Evolutionary conservation across 306 rosid species (phyloP).

Genomic region (Spatholobus suberectus): DNA sequence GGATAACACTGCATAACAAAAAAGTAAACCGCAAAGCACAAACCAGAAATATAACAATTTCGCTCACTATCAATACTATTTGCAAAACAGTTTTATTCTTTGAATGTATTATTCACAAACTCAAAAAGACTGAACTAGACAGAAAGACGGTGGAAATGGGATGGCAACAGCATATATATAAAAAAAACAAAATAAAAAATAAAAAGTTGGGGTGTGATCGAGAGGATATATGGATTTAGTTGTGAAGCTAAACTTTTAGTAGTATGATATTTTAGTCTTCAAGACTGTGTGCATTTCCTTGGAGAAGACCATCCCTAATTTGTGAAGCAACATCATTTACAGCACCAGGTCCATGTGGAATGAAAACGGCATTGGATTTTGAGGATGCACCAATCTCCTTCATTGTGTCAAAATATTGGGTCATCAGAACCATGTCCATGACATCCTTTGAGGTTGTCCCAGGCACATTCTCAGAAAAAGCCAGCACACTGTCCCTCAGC

Average conservation of each 20-base stretch:
- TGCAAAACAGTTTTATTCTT: neutral
- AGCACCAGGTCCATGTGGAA: constrained; percentile 91
- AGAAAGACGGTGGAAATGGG: neutral
- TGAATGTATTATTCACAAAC: neutral
- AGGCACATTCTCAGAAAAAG: constrained; percentile 79
- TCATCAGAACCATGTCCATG: constrained; percentile 92
- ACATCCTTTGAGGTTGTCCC: constrained; percentile 85
- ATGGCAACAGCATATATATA: neutral
- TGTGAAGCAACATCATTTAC: constrained; percentile 75
- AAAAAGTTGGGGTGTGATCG: neutral
- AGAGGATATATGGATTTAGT: neutral
- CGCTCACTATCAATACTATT: neutral
- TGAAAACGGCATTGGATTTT: constrained; percentile 73
- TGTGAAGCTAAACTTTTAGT: neutral
- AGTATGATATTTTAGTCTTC: neutral
- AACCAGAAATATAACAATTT: too few species aligned
- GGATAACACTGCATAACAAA: too few species aligned
- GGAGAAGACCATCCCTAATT: constrained; percentile 84
- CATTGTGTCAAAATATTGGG: constrained; percentile 91
- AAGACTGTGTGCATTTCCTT: constrained; percentile 48
- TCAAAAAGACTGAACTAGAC: neutral
- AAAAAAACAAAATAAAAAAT: too few species aligned
- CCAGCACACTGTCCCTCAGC: constrained; percentile 82
- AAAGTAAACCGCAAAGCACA: too few species aligned
- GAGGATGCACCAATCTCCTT: constrained; percentile 90